A percentile compares a stretch with the other conserved stretches of the same genome.
phyloP scores from a whole-genome alignment of 2,329 filamentous ascomycete genomes.

The Ascochyta pisi region DNA sequence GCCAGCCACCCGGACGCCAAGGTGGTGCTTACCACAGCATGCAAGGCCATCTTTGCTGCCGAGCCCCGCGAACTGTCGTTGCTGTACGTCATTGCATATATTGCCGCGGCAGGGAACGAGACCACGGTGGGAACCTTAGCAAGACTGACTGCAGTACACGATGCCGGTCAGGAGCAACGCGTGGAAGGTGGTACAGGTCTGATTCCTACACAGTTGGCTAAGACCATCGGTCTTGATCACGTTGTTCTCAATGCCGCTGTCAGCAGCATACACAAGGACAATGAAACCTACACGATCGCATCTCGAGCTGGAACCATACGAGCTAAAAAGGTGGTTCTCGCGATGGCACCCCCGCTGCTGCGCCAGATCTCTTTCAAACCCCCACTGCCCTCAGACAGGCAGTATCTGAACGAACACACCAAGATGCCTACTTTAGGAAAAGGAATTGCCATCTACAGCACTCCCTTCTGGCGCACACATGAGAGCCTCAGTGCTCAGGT shows the following conservation, averaged over 20 bases:
- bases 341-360: conserved; percentile 57
- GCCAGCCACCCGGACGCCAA: conserved; percentile 16
- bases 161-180: conserved; percentile 28
- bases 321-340: conserved; percentile 57
- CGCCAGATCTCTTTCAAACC: conserved; percentile 58
- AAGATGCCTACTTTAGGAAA: conserved; percentile 60
- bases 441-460: conserved; percentile 56
- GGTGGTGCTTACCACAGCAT: conserved; percentile 18
- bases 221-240: conserved; percentile 21
- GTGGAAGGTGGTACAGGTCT: conserved; percentile 31
- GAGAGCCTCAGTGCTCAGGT: conserved; percentile 53
- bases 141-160: conserved; percentile 17
- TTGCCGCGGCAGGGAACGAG: conserved; percentile 29
- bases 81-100: conserved; percentile 29
- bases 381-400: conserved; percentile 52
- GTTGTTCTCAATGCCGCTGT: conserved; percentile 29
- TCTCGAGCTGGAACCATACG: conserved; percentile 35
- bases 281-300: conserved; percentile 17
- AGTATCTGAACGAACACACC: conserved; percentile 45
- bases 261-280: conserved; percentile 3
- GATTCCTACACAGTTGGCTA: conserved; percentile 26
- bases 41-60: conserved; percentile 22
- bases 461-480: conserved; percentile 56
- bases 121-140: conserved; percentile 21
- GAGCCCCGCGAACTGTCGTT: conserved; percentile 25